Conservation (phyloP, 1,284 basidiomycete species). For the Porogramme epimiltina region DNA sequence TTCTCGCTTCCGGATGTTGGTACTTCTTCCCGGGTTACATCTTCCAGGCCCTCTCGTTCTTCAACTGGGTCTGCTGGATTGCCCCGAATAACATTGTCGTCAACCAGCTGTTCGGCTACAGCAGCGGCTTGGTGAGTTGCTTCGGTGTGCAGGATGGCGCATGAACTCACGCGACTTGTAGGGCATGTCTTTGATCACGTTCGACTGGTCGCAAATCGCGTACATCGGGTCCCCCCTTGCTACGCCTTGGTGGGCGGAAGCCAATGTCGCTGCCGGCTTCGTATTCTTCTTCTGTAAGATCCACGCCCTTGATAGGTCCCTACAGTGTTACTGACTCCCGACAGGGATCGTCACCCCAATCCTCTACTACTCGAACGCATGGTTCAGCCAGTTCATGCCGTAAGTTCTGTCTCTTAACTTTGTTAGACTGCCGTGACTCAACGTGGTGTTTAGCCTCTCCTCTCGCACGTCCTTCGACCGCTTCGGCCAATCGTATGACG, state of each 20-base stretch:
- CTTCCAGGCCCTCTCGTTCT: slow-evolving; percentile 48
- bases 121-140: slow-evolving; percentile 34
- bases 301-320: too few species aligned
- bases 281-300: slow-evolving; percentile 60
- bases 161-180: slow-evolving; percentile 11
- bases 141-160: not conserved
- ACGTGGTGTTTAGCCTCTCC: slow-evolving; percentile 42
- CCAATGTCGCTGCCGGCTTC: slow-evolving; percentile 60
- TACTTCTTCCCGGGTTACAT: slow-evolving; percentile 54
- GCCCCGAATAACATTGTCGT: slow-evolving; percentile 42
- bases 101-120: slow-evolving; percentile 45
- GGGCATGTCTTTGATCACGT: slow-evolving; percentile 47
- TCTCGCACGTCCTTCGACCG: slow-evolving; percentile 61
- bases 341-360: slow-evolving; percentile 68
- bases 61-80: slow-evolving; percentile 66
- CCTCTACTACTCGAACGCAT: slow-evolving; percentile 52
- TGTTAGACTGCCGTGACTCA: not conserved
- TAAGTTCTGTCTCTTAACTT: slow-evolving; percentile 26
- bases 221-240: slow-evolving; percentile 67
- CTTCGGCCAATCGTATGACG: slow-evolving; percentile 55
- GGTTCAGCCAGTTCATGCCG: slow-evolving; percentile 45
- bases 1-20: slow-evolving; percentile 45
- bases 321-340: slow-evolving; percentile 36
- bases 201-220: slow-evolving; percentile 48
- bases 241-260: slow-evolving; percentile 58